Evolutionary conservation across 768 basidiomycete species (phyloP), one percentile per base, ranked within the genome.

Genomic region (Tephrocybe sp.): DNA sequence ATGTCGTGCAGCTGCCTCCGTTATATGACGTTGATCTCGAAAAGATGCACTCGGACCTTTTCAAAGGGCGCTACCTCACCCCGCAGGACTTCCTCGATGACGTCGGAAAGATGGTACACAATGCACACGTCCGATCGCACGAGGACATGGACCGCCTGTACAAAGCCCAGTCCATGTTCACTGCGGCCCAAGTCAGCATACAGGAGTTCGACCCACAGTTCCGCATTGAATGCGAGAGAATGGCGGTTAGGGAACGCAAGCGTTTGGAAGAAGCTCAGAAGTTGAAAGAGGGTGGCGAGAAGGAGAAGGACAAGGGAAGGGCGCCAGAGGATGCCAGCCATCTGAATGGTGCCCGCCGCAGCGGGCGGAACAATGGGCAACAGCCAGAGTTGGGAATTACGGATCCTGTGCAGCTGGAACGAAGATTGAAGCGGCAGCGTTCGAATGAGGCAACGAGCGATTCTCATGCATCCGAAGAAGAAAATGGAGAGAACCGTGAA

Each of bases 21-120:
- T 71, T 94, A 15, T 90, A 82, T 63, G 85, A 95, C 62, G 86
- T 98, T 78, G 94, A 98, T 65, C 75, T 98, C 32, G 97, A 98
- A 61, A 83, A 80, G 56, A 93, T 99, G 82, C 90, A 95, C 59
- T 73, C 76, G 20, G 85, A 90, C 48, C 75, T 99, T 18, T 93
- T 90, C 74, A 86, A 83, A 63, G 84, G 84, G 34, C 83, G 84
- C 34, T 99, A 98, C 65, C 81, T 92, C 24, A 93, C 92, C 0
- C 89, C 92, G 0, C 82, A 86, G 50, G 86, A 91, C 49, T 97
- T 99, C 74, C 78, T 98, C 7, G 81, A 85, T 40, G 90, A 93
- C 58, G 77, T 93, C 49, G 77, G 78, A 52, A 88, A 86, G 70
- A 91, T 93, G 56, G 84, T 91, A 17, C 83, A 90, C 61, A 90